Evolutionary conservation across 2,329 filamentous ascomycete species (phyloP).

Genomic region (Leptographium radiaticola): DNA sequence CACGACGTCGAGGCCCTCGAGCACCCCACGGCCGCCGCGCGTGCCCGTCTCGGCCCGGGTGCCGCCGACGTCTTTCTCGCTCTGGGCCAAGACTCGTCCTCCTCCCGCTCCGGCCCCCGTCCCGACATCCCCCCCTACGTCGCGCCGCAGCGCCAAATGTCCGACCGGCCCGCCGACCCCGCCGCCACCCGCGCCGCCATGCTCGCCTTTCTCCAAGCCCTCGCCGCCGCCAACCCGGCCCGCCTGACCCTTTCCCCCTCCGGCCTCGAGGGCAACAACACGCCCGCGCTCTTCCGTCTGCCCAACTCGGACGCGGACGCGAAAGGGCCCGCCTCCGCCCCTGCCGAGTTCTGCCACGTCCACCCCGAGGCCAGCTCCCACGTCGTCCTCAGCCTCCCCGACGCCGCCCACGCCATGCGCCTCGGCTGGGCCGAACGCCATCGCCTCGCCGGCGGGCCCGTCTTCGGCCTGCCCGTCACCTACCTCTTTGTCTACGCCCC

Average conservation of each 20-base stretch:
- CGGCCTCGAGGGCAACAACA: slow-evolving; percentile 19
- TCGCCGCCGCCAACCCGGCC: slow-evolving; percentile 15
- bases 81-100: background rate
- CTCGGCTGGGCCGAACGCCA: slow-evolving; percentile 28
- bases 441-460: slow-evolving; percentile 16
- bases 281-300: slow-evolving; percentile 12
- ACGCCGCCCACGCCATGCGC: slow-evolving; percentile 21
- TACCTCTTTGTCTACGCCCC: slow-evolving; percentile 29
- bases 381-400: slow-evolving; percentile 22
- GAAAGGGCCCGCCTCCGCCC: background rate
- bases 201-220: slow-evolving; percentile 14
- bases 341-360: slow-evolving; percentile 24
- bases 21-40: background rate
- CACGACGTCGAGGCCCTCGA: background rate
- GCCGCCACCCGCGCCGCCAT: slow-evolving; percentile 10
- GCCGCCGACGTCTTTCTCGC: background rate
- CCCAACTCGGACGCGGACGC: background rate
- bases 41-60: background rate
- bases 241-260: slow-evolving; percentile 17
- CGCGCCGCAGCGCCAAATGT: slow-evolving; percentile 26
- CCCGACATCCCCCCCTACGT: slow-evolving; percentile 22
- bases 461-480: slow-evolving; percentile 18
- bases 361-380: slow-evolving; percentile 27
- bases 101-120: slow-evolving; percentile 13
- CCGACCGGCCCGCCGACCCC: slow-evolving; percentile 10